phyloP scores from a whole-genome alignment of 176 grass and related monocot species.

The Aegilops speltoides region DNA sequence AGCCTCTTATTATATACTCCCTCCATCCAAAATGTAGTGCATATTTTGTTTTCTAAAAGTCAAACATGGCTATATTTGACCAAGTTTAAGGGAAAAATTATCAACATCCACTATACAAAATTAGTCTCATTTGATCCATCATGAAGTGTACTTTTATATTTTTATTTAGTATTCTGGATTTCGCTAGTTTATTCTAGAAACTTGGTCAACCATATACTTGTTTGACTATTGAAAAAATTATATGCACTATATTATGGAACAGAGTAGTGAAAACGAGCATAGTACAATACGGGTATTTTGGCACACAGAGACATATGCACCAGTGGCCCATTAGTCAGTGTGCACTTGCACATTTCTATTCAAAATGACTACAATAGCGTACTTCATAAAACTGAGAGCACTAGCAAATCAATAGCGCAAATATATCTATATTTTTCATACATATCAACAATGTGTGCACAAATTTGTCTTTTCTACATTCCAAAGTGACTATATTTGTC shows the following conservation, averaged over 20 bases:
- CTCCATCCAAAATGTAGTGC: too few species aligned
- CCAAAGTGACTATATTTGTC: background rate
- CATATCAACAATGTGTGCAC: background rate
- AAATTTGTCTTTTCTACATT: slow-evolving; percentile 4
- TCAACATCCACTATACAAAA: too few species aligned
- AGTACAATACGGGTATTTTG: background rate
- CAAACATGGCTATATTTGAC: too few species aligned
- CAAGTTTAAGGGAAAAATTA: too few species aligned
- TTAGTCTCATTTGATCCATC: too few species aligned
- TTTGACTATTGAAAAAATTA: too few species aligned
- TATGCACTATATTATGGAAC: too few species aligned
- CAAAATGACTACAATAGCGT: background rate
- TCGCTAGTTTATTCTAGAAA: too few species aligned
- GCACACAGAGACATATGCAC: background rate
- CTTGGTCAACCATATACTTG: too few species aligned
- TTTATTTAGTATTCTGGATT: too few species aligned
- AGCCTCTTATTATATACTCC: background rate
- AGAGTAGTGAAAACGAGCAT: background rate
- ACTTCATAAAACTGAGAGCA: slow-evolving; percentile 1
- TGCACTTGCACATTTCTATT: slow-evolving; percentile 1
- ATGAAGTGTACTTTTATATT: too few species aligned
- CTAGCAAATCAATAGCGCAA: background rate
- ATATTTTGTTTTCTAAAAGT: too few species aligned
- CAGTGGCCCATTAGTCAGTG: background rate
- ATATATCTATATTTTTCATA: slow-evolving; percentile 1